phyloP scores from a whole-genome alignment of 371 early-diverging fungal species.

The Zopfochytrium polystomum region DNA sequence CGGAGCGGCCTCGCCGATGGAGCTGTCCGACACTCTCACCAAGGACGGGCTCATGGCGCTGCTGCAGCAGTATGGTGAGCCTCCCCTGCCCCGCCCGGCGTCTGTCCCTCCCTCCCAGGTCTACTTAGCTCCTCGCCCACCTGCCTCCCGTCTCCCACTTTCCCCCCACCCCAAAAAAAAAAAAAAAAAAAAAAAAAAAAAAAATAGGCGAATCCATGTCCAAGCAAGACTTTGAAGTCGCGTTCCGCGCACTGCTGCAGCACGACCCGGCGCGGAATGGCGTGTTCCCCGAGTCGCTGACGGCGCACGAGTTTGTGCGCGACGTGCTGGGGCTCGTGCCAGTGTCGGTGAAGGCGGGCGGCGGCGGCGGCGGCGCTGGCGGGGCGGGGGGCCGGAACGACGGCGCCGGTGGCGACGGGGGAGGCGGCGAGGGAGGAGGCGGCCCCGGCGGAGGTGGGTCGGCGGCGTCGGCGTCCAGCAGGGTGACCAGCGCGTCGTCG shows the following conservation, averaged over 20 bases:
- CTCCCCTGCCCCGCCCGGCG: too few species aligned
- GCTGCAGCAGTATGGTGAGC: slow-evolving; percentile 44
- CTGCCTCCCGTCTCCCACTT: too few species aligned
- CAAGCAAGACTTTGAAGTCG: slow-evolving; percentile 30
- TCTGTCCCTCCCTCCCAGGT: too few species aligned
- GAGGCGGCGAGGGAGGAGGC: too few species aligned
- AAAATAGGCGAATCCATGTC: slow-evolving; percentile 43
- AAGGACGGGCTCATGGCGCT: slow-evolving; percentile 37
- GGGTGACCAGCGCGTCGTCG: too few species aligned
- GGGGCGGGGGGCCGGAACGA: too few species aligned
- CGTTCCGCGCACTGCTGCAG: slow-evolving; percentile 32
- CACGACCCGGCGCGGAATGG: slow-evolving; percentile 30
- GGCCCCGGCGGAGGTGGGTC: too few species aligned
- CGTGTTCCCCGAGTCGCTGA: slow-evolving; percentile 29
- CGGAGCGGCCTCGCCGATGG: slow-evolving; percentile 2
- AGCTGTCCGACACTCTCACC: slow-evolving; percentile 9
- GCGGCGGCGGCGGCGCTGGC: too few species aligned
- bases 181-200: neutral
- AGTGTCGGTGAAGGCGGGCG: neutral
- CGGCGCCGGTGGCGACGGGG: too few species aligned
- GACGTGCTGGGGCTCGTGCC: slow-evolving; percentile 37
- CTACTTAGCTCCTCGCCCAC: too few species aligned
- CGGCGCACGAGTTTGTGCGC: slow-evolving; percentile 38
- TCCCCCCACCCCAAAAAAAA: neutral
- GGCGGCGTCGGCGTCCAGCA: too few species aligned